phyloP scores from a whole-genome alignment of 164 flowering plant species.

The Chimonanthus salicifolius region DNA sequence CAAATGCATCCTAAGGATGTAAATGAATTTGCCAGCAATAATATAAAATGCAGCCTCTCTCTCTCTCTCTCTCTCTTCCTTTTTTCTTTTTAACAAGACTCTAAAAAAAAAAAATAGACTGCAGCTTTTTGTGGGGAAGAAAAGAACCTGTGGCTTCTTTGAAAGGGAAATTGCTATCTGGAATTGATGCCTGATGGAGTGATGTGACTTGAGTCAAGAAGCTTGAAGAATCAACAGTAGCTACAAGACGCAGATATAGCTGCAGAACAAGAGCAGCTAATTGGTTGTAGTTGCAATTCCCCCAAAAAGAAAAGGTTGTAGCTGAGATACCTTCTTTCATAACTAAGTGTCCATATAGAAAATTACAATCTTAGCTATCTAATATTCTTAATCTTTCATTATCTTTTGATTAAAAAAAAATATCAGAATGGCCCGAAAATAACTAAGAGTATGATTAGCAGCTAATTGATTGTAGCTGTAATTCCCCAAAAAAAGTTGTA shows the following conservation, averaged over 20 bases:
- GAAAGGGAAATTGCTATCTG: slow-evolving; percentile 52
- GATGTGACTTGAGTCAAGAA: slow-evolving; percentile 54
- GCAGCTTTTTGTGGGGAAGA: neutral
- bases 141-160: slow-evolving; percentile 63
- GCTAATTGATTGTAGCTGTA: too few species aligned
- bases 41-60: neutral
- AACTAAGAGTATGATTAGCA: neutral
- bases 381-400: too few species aligned
- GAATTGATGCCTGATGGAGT: slow-evolving; percentile 33
- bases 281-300: neutral
- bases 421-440: too few species aligned
- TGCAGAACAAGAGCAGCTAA: slow-evolving; percentile 22
- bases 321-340: too few species aligned
- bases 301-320: too few species aligned
- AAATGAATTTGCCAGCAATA: neutral
- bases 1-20: neutral
- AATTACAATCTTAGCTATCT: too few species aligned
- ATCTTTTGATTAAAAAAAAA: too few species aligned
- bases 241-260: slow-evolving; percentile 58
- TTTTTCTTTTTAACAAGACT: too few species aligned
- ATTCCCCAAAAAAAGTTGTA: neutral
- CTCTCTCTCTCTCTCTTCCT: too few species aligned
- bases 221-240: slow-evolving; percentile 61
- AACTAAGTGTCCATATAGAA: too few species aligned
- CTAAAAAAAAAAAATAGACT: neutral